Evolutionary conservation across 345 rosid species (phyloP).

Genomic region (Populus pruinosa): DNA sequence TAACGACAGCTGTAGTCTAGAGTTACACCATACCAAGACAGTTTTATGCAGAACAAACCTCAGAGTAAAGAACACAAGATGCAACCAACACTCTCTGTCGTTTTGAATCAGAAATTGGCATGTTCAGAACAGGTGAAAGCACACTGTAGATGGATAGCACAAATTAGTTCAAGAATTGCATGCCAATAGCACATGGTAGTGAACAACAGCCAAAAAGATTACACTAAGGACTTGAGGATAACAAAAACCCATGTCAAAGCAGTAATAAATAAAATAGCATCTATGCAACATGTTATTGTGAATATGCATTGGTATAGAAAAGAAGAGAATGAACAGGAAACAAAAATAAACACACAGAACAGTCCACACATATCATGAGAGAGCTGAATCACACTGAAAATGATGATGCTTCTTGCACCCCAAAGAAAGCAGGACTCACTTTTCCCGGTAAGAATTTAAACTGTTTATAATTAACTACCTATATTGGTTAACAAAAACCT

Average conservation of each 20-base stretch:
- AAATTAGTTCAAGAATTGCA: constrained; percentile 25
- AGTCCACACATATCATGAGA: background rate
- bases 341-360: background rate
- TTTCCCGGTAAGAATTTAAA: background rate
- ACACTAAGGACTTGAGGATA: background rate
- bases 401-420: background rate
- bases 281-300: background rate
- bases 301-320: background rate
- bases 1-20: background rate
- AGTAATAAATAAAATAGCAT: background rate
- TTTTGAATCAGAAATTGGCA: constrained; percentile 97
- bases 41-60: constrained; percentile 63
- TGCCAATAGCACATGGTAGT: constrained; percentile 8
- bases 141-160: constrained; percentile 53
- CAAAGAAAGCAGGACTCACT: background rate
- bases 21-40: constrained; percentile 8
- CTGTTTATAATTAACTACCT: background rate
- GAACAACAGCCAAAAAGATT: background rate
- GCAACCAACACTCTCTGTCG: constrained; percentile 96
- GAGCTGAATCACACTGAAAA: background rate
- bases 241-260: background rate
- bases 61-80: constrained; percentile 93
- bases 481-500: background rate
- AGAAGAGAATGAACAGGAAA: background rate
- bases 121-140: constrained; percentile 91